Evolutionary conservation across 148 eudicot species (phyloP), one percentile per base, ranked within the genome.

Genomic region (Salicornia ramosissima): DNA sequence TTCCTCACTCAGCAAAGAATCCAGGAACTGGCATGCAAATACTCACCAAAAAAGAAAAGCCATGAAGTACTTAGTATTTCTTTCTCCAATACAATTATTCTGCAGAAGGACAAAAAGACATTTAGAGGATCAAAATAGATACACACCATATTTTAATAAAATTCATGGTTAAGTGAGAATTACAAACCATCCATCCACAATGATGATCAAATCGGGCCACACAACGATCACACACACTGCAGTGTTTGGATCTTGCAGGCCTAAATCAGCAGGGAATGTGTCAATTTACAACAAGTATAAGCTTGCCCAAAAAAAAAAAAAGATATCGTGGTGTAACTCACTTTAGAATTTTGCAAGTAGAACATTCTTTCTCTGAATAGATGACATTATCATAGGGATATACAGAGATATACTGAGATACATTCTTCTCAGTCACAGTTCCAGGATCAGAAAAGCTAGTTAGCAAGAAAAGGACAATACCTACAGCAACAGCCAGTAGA

Each of bases 41-140:
- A 76, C 98, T 94, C 75, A 94, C 98, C 98, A 94, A 46, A 87
- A 72, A 73, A 94, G 88, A 75, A 94, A 94, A 74, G 90, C 90
- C 86, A 94, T 71, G 64, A 94, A 94, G 79, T 87, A 90, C 63
- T 88, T 79, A 30, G 92, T 88, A 80, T 94, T 94, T 77, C 79
- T 91, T 84, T 94, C 98, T 72, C 98, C 98, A 60, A 94, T 88
- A 82, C 98, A 94, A 79, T 94, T 94, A 85, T 94, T 94, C 98
- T 94, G 92, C 84, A 80, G 63, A 36, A 77, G 66, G 6, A 71
- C 43, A 73, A 10, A 49, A 47, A 67, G 26, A n/a, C 24, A 18
- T 64, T 56, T 13, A 51, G 72, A 47, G 59, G 22, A 45, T 26
- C 29, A 33, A 31, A 59, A 15, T 31, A 40, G 6, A 54, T 71